phyloP scores from a whole-genome alignment of 495 filamentous ascomycete genomes.

The Thermothielavioides terrestris region DNA sequence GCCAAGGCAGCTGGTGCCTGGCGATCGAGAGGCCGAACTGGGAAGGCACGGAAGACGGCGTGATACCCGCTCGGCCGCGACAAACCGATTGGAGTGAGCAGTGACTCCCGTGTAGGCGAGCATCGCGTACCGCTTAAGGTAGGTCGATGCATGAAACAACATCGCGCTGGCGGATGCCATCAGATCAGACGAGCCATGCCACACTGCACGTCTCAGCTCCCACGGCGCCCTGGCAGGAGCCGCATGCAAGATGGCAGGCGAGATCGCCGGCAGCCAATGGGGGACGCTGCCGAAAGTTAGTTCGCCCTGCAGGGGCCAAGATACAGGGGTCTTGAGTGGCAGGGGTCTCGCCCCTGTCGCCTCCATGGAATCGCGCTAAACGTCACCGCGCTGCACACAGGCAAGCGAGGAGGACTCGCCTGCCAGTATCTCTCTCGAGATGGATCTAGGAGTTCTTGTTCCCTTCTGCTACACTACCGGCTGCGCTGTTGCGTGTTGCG shows the following conservation, averaged over 20 bases:
- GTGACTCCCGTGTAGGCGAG: too few species aligned
- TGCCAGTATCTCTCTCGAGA: too few species aligned
- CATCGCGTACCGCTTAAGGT: background rate
- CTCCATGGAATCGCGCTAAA: background rate
- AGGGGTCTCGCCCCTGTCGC: background rate
- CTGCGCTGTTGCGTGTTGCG: background rate
- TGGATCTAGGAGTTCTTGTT: too few species aligned
- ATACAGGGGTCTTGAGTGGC: background rate
- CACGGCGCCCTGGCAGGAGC: slow-evolving; percentile 16
- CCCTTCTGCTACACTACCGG: too few species aligned
- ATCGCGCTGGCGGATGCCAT: background rate
- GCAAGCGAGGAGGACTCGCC: background rate
- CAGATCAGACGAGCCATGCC: slow-evolving; percentile 30
- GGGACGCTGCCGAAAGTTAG: background rate
- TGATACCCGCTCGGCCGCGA: too few species aligned
- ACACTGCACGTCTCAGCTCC: slow-evolving; percentile 23
- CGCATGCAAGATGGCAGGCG: slow-evolving; percentile 14
- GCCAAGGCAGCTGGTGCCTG: too few species aligned
- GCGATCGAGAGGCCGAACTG: too few species aligned
- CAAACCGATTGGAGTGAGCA: too few species aligned
- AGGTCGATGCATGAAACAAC: background rate
- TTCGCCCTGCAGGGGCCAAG: background rate
- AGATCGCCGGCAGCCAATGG: background rate
- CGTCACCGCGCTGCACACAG: background rate
- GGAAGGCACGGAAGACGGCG: too few species aligned